Evolutionary conservation across 768 basidiomycete species (phyloP).

Genomic region (Rhodotorula babjevae): DNA sequence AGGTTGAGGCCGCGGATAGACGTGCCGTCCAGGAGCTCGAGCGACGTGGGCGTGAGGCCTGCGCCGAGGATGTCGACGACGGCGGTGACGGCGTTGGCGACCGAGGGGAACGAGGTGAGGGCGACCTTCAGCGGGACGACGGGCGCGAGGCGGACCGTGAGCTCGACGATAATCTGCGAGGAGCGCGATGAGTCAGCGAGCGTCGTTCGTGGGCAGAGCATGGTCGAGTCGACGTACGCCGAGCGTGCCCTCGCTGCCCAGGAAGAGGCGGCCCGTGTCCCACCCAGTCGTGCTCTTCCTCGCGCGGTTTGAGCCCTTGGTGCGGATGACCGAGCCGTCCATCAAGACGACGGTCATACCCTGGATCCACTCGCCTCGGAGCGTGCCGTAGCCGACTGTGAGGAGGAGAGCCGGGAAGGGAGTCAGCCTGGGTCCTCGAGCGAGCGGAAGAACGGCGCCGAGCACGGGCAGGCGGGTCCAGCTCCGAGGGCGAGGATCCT

Average conservation of each 20-base stretch:
- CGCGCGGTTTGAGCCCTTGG: constrained; percentile 52
- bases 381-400: constrained; percentile 27
- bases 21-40: constrained; percentile 78
- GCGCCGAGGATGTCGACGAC: constrained; percentile 73
- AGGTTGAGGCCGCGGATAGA: constrained; percentile 63
- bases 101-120: constrained; percentile 77
- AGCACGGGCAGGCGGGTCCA: background rate
- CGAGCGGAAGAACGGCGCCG: too few relatives aligned
- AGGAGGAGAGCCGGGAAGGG: too few relatives aligned
- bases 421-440: too few relatives aligned
- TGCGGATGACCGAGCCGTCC: constrained; percentile 84
- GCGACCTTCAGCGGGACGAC: constrained; percentile 76
- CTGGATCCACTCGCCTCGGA: constrained; percentile 33
- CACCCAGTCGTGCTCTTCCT: constrained; percentile 78
- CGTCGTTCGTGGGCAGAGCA: too few relatives aligned
- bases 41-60: constrained; percentile 72
- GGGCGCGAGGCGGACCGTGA: constrained; percentile 78
- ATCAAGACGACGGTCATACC: constrained; percentile 59
- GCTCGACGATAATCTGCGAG: constrained; percentile 63
- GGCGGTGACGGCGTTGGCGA: constrained; percentile 69
- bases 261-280: constrained; percentile 79
- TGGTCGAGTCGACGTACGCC: background rate
- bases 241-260: constrained; percentile 63
- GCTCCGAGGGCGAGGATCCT: too few relatives aligned
- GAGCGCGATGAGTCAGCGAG: background rate